Evolutionary conservation across 106 monocot species (phyloP), one percentile per base, ranked within the genome.

Genomic region (Dactylorhiza incarnata): DNA sequence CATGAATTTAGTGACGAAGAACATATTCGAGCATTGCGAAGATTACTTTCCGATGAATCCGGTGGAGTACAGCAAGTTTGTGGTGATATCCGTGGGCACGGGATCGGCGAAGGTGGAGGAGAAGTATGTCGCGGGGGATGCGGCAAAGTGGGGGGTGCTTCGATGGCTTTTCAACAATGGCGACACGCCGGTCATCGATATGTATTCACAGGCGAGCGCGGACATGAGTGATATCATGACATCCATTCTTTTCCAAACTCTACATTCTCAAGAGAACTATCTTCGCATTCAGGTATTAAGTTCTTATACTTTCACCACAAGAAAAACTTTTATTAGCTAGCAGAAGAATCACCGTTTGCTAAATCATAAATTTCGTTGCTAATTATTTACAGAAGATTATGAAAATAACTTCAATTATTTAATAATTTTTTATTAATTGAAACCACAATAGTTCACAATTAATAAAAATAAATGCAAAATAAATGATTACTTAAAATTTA

Each of bases 141-240:
- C 83, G 20, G 45, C 81, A 4, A 82, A 77, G 48, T 94, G 94
- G 94, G 94, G 94, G 45, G 66, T 79, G 5, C 51, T 90, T 25
- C 70, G 79, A 5, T 94, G 94, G 94, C 17, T 94, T 37, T 76
- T 72, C 55, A 75, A 74, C 17, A 47, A 49, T 7, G 85, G 88
- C 12, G 26, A 44, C 12, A 85, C 84, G 10, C 94, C 94, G 0
- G 67, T 94, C 20, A 77, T 94, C 16, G 88, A 94, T 23, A 69
- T 77, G 12, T 88, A 85, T 74, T 86, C 63, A 5, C 81, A 91
- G 22, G 82, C 81, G 0, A 90, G 90, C 45, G 82, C 75, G 19
- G 94, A 94, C 45, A 86, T 94, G 90, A 88, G 86, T 37, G 90
- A 94, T 68, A 79, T 94, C 14, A 83, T 88, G 23, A 74, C 84